Base-by-base conservation (phyloP, 495 filamentous ascomycete species). In the Lepraria neglecta region DNA sequence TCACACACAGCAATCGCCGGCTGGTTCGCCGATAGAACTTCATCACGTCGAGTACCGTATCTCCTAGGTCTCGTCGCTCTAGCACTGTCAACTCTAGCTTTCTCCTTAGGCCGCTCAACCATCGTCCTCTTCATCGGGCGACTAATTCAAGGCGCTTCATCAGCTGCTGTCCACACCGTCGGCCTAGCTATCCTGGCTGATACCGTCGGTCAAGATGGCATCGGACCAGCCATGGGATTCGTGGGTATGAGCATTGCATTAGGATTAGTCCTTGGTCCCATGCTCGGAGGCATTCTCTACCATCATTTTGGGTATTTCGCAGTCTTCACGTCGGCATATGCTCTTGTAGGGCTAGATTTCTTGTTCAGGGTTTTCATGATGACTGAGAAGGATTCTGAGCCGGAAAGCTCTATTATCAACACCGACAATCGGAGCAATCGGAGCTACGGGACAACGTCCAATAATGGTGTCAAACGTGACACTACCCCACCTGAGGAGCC, bases 141-240 rank as follows among this genome's bases (percentile, higher is more conserved):
- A 30, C 62, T 81, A 6, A 67, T 87, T 10, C 84, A 87, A 70
- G 85, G 85, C 0, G 65, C 81, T 4, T 84, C 81, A 33, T 78
- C 75, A 0, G 82, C 81, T 3, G 74, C 81, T 24, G 84, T 88
- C 0, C 85, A 81, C 79, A 84, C 81, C 0, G 77, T 85, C n/a
- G 82, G 82, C 1, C 69, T 83, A 27, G 80, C 83, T 6, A 73
- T 87, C 56, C 67, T 82, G 4, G 67, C 81, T n/a, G 81, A 86
- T 65, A 81, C 78, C 47, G 81, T 85, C 3, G 81, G 82, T 0
- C 72, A 75, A 12, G 72, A 78, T 55, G 77, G 80, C 50, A 65
- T 84, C 6, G 80, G 82, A 3, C 76, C 78, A 56, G 79, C 81
- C 0, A 85, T 92, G 83, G 90, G 90, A 4, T 87, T 80, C 64